A percentile compares a stretch with the other conserved stretches of the same genome.
Conservation (phyloP, 1,139 yeast genomes). For the Yamadazyma kanchanaburiensis region DNA sequence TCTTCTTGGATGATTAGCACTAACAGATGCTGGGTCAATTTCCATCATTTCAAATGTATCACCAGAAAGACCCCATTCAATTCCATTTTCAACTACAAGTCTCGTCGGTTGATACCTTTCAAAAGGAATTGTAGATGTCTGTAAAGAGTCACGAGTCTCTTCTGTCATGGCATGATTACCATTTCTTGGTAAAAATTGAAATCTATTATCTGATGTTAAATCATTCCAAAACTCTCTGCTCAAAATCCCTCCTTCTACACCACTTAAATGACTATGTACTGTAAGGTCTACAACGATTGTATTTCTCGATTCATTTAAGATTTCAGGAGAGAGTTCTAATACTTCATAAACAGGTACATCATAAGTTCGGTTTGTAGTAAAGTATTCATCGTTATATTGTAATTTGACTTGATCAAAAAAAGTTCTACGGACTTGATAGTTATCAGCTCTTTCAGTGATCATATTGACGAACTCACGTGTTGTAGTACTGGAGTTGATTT, state of each 20-base stretch:
- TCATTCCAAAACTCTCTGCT: conserved; percentile 28
- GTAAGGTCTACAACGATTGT: conserved; percentile 11
- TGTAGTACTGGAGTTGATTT: conserved; percentile 19
- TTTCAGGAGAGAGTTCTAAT: conserved; percentile 12
- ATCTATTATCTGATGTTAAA: conserved; percentile 20
- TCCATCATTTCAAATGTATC: conserved; percentile 23
- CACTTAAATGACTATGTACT: conserved; percentile 14
- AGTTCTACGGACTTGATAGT: conserved; percentile 23
- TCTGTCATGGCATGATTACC: conserved; percentile 4
- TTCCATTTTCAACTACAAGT: conserved; percentile 20
- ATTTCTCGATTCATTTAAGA: conserved; percentile 12
- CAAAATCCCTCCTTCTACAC: conserved; percentile 23
- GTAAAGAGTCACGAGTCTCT: background rate
- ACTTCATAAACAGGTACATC: conserved; percentile 12
- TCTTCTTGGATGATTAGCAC: conserved; percentile 4
- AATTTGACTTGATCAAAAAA: conserved; percentile 27
- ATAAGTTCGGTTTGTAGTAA: conserved; percentile 9
- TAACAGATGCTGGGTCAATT: conserved; percentile 1
- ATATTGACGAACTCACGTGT: conserved; percentile 20
- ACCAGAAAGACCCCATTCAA: conserved; percentile 25
- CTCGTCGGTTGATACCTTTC: conserved; percentile 21
- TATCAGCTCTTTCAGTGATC: conserved; percentile 22
- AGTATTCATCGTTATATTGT: conserved; percentile 10
- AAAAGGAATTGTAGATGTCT: conserved; percentile 2
- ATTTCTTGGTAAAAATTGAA: conserved; percentile 20